Evolutionary conservation across 352 stramenopile genomes (phyloP), one percentile per base, ranked within the genome.

Genomic region (Phytopythium mirpurense): DNA sequence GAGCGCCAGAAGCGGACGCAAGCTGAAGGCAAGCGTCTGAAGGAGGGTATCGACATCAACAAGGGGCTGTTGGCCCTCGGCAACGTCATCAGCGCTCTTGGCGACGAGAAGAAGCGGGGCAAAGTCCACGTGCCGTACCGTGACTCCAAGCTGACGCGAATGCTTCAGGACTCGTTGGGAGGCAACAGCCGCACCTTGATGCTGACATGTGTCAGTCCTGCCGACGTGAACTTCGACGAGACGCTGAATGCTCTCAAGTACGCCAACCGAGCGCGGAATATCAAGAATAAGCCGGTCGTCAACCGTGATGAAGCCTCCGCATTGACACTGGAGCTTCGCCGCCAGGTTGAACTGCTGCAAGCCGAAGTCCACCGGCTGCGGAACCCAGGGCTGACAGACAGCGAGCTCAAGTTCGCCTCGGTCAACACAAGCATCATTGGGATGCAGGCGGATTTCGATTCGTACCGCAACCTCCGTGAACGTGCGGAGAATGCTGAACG

Each of bases 41-140:
- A 90, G 56, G 95, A 99, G 80, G 96, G 93, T 31, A 98, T 99
- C 42, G 88, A 98, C 62, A 99, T 99, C 70, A 99, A 99, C 78
- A 96, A 98, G 68, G 97, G 97, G 4, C 78, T 99, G 21, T 75
- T 99, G 16, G 95, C 93, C 10, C 81, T 99, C 18, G 97, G 97
- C 4, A 98, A 98, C 62, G 96, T 99, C 27, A 99, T 99, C 57
- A 98, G 96, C 59, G 93, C 95, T 10, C 70, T 99, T 9, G 94
- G 90, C 19, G 91, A 98, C 42, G 81, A 95, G 42, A 88, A 88
- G 45, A 95, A 95, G 56, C 64, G 92, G 74, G 80, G 92, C 71
- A 74, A 83, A 65, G 84, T 96, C 6, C 95, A 98, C 57, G 84
- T 98, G 7, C 93, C 92, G 4, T 98, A 98, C 55, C 87, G 93